Conservation (phyloP, 805 yeast species). For the Wickerhamiella alocasiicola region DNA sequence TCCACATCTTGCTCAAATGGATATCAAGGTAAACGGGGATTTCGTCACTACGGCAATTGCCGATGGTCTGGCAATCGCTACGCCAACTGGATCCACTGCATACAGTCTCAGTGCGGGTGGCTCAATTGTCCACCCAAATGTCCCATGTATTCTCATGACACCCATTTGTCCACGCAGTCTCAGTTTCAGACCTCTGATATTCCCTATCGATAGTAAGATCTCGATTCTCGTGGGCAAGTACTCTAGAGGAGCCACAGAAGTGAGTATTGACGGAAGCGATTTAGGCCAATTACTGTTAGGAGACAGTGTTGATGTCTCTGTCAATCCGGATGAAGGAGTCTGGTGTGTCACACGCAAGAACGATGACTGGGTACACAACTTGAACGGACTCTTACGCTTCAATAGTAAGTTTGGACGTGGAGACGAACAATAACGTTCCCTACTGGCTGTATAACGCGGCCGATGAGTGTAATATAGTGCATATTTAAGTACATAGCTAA, state of each 20-base stretch:
- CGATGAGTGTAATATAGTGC: too few species aligned
- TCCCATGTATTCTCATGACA: slow-evolving; percentile 67
- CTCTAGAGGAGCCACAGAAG: slow-evolving; percentile 34
- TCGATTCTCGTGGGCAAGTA: slow-evolving; percentile 24
- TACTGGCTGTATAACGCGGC: too few species aligned
- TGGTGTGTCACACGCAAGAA: slow-evolving; percentile 79
- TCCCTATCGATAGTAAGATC: slow-evolving; percentile 70
- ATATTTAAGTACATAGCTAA: too few species aligned
- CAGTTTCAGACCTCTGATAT: slow-evolving; percentile 76
- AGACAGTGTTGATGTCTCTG: slow-evolving; percentile 32
- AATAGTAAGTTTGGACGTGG: slow-evolving; percentile 59
- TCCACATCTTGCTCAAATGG: slow-evolving; percentile 74
- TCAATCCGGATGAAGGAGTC: slow-evolving; percentile 38
- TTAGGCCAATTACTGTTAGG: slow-evolving; percentile 57
- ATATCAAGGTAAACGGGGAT: slow-evolving; percentile 73
- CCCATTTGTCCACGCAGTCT: slow-evolving; percentile 88
- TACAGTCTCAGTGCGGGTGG: slow-evolving; percentile 87
- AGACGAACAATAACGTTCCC: too few species aligned
- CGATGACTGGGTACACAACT: slow-evolving; percentile 85
- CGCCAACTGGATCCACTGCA: slow-evolving; percentile 95
- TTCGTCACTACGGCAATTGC: slow-evolving; percentile 82
- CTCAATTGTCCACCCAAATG: slow-evolving; percentile 79
- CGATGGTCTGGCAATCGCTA: slow-evolving; percentile 73
- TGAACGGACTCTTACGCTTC: slow-evolving; percentile 79
- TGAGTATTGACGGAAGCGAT: slow-evolving; percentile 76